Base-by-base conservation (phyloP, 208 protist species). In the Acanthamoeba lenticulata region DNA sequence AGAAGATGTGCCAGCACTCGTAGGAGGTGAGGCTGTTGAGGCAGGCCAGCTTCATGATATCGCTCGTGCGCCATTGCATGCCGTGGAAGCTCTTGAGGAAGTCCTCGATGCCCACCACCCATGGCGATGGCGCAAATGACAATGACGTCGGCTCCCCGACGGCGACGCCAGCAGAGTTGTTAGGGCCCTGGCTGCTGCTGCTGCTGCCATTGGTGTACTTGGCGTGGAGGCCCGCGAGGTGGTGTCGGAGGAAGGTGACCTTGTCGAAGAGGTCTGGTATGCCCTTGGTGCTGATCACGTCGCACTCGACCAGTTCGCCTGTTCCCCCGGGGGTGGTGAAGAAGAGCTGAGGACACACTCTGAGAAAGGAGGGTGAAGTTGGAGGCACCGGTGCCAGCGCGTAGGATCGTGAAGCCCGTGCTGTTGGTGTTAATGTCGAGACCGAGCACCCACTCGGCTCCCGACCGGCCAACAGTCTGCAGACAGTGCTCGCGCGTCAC, bases 11-110 rank as follows among this genome's bases (percentile, higher is more conserved):
- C 72, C 52, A 65, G 49, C 44, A 65, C 49, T 90, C 81, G 36
- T 90, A 90, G 29, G 49, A 90, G 19, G 65, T 47, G 7, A 90
- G 49, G 49, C 4, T 38, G 52, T 90, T 90, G 49, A 90, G 52
- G 49, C 52, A 67, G 49, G 81, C 44, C 49, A 90, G 49, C 81
- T 65, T 90, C 81, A 90, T 90, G 81, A 90, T 90, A 32, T 90
- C 81, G 52, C 34, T 65, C 47, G 81, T 90, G 81, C 81, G 81
- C 81, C 81, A 90, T 29, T 90, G 81, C n/a, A 17, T 29, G 1
- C 81, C 81, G 34, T 29, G 29, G 52, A 90, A 90, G 42, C 44
- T 44, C 34, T 90, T 90, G 47, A 90, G 49, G 34, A 44, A 90
- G 81, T 90, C 81, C 81, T 90, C 81, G 34, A 90, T 65, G 32